These are phyloP conservation scores for Penicillium diatomitis DNA, from an alignment of 495 filamentous ascomycete species.

Conservation along the genomic window DNA sequence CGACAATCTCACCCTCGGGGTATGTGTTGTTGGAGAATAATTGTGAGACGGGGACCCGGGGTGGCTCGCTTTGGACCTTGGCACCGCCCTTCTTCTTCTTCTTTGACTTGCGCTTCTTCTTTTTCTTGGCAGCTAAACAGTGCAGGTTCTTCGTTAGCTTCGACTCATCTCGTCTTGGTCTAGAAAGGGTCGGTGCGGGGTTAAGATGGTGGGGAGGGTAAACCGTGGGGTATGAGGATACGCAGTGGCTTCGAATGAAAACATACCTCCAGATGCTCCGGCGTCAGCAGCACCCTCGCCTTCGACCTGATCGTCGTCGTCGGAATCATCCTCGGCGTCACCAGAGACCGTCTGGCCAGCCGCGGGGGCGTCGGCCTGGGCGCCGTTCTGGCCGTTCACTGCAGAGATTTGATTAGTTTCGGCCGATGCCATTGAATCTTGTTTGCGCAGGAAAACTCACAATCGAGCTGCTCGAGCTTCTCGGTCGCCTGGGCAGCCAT, in stretches of 20 bases:
- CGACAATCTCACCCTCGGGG: slow-evolving; percentile 73
- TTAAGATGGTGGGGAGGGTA: no score
- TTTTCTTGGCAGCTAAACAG: slow-evolving; percentile 54
- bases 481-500: slow-evolving; percentile 48
- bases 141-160: slow-evolving; percentile 7
- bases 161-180: not conserved
- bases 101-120: slow-evolving; percentile 71
- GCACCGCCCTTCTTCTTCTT: slow-evolving; percentile 59
- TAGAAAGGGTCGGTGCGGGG: no score
- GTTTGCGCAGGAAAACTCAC: slow-evolving; percentile 20
- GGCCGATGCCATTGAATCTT: slow-evolving; percentile 9
- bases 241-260: not conserved
- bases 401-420: slow-evolving; percentile 5
- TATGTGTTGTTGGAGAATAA: slow-evolving; percentile 69
- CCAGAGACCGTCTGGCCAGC: slow-evolving; percentile 25
- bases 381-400: slow-evolving; percentile 44
- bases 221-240: no score
- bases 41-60: slow-evolving; percentile 62
- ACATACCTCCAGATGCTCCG: slow-evolving; percentile 36
- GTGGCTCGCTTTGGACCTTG: slow-evolving; percentile 68
- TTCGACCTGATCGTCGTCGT: slow-evolving; percentile 48
- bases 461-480: slow-evolving; percentile 43
- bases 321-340: slow-evolving; percentile 57
- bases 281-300: slow-evolving; percentile 31
- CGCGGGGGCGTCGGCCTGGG: slow-evolving; percentile 32